phyloP scores from a whole-genome alignment of 2,329 filamentous ascomycete species.

The Gaeumannomyces tritici region DNA sequence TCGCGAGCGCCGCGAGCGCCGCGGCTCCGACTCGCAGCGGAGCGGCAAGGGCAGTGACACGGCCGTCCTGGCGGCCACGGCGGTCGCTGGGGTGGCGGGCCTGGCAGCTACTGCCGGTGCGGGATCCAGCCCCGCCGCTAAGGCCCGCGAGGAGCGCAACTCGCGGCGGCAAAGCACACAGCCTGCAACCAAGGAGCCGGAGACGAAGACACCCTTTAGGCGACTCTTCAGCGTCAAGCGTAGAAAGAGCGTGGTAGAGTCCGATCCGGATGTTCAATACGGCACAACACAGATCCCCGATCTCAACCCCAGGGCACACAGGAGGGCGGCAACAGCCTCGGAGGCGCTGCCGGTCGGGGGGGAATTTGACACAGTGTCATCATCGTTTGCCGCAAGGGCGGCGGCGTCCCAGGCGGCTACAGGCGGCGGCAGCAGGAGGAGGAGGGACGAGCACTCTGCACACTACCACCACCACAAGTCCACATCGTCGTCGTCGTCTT shows the following conservation, averaged over 20 bases:
- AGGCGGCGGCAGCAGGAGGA: constrained; percentile 5
- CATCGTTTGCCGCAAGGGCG: neutral
- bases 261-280: constrained; percentile 22
- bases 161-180: neutral
- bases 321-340: neutral
- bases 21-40: constrained; percentile 12
- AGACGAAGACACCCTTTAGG: neutral
- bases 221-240: constrained; percentile 16
- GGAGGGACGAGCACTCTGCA: neutral
- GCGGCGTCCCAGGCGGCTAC: neutral
- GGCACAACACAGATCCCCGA: constrained; percentile 12
- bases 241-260: constrained; percentile 16
- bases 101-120: constrained; percentile 1
- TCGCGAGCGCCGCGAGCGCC: constrained; percentile 20
- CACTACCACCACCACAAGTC: neutral
- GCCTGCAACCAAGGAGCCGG: neutral
- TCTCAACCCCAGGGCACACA: neutral
- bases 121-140: neutral
- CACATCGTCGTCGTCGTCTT: neutral
- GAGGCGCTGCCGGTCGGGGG: neutral
- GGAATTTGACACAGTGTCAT: neutral
- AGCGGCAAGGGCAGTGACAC: neutral
- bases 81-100: neutral
- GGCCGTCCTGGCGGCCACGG: neutral
- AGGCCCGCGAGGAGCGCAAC: neutral